Evolutionary conservation across 805 yeast species (phyloP), one percentile per base, ranked within the genome.

Genomic region (Cyberlindnera mississippiensis): DNA sequence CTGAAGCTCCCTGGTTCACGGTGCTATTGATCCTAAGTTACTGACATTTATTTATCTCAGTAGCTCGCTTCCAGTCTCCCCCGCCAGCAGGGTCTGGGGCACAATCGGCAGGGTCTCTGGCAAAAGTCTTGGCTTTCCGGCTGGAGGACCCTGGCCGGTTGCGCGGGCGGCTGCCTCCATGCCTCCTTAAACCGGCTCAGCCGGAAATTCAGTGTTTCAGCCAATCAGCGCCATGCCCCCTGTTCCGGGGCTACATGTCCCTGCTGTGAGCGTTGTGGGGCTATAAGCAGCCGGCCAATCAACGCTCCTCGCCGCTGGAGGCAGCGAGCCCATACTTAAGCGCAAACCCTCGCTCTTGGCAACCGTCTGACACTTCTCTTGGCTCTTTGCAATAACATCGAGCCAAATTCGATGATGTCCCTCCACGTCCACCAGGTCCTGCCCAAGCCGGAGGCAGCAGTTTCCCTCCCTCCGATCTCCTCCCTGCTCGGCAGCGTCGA

Each of bases 401-500:
- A 14, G 10, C 33, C 16, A 14, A 9, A 16, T 15, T 15, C 18
- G 17, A 41, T 29, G 41, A 41, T 37, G 41, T 30, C 45, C 11
- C 12, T 37, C 28, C 19, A 28, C 24, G 14, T 33, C 4, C 35
- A 20, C 28, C 40, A 35, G 33, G 24, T 27, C 14, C 37, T 35
- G 15, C 44, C 44, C 19, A 41, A 33, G 22, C 44, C 44, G 13
- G 15, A 31, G 4, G 8, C 38, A 2, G 19, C 33, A 8, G 40
- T 41, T 6, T 37, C 45, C 30, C 42, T 45, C 20, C 48, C 48
- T 11, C 48, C 48, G 7, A 45, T 45, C 35, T 40, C 48, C 4
- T 28, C 40, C 14, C 29, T 45, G 19, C 33, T 43, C 13, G 31
- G 37, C 3, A 28, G 17, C 19, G 46, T 20, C 24, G 24, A 20